These are phyloP conservation scores for Mycena amicta DNA, from an alignment of 768 basidiomycete species.

Conservation along the genomic window DNA sequence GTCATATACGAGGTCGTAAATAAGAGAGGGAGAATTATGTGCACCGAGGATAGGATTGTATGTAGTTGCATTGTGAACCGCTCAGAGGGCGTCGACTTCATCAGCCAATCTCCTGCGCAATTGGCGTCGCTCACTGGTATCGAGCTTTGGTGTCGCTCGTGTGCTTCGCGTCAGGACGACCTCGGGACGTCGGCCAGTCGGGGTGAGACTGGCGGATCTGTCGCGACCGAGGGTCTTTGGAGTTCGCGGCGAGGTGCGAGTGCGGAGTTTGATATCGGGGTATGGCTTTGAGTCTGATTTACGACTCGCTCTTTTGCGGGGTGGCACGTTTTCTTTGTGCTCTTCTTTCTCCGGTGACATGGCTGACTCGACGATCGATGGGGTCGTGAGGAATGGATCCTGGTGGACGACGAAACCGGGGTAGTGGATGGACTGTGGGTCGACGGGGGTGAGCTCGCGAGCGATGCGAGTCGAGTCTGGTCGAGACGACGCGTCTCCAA, in stretches of 20 bases:
- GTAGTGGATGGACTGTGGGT: slow-evolving; percentile 64
- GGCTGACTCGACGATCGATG: slow-evolving; percentile 10
- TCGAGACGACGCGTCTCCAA: slow-evolving; percentile 16
- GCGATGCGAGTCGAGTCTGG: slow-evolving; percentile 26
- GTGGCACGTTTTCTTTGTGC: slow-evolving; percentile 61
- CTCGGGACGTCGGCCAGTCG: slow-evolving; percentile 31
- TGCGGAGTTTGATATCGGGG: slow-evolving; percentile 23
- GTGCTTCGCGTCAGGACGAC: slow-evolving; percentile 21
- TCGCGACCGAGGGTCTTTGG: slow-evolving; percentile 15
- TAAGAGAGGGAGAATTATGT: slow-evolving; percentile 7
- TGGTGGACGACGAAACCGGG: slow-evolving; percentile 65
- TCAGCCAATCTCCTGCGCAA: slow-evolving; percentile 35
- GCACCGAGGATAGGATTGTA: slow-evolving; percentile 10
- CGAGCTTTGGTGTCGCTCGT: slow-evolving; percentile 26
- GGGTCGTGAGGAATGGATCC: slow-evolving; percentile 41
- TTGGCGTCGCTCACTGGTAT: slow-evolving; percentile 28
- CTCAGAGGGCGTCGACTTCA: slow-evolving; percentile 35
- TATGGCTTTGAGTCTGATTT: slow-evolving; percentile 23
- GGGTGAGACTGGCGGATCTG: slow-evolving; percentile 22
- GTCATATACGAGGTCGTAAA: slow-evolving; percentile 20
- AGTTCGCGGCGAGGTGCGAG: slow-evolving; percentile 24
- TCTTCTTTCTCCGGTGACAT: slow-evolving; percentile 26
- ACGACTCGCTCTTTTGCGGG: slow-evolving; percentile 45
- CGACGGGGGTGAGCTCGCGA: slow-evolving; percentile 44
- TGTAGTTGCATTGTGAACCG: slow-evolving; percentile 20